phyloP scores from a whole-genome alignment of 1,284 basidiomycete species.

The Boletus chippewaensis region DNA sequence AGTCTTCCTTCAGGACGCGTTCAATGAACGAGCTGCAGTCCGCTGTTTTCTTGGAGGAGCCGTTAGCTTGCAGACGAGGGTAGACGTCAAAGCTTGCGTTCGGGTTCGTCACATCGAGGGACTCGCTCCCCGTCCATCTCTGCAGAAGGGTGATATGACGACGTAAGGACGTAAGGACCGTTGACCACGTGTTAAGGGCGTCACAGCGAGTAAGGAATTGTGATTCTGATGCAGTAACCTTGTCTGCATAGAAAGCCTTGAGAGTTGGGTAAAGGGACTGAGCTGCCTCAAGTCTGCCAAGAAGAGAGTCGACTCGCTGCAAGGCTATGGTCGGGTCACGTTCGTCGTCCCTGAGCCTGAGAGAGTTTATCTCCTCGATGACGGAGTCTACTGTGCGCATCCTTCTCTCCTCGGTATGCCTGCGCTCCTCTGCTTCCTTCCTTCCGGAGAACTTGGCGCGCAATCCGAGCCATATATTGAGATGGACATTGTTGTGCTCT shows the following conservation, averaged over 20 bases:
- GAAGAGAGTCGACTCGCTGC: conserved; percentile 63
- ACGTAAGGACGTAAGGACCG: conserved; percentile 71
- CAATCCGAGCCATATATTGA: conserved; percentile 85
- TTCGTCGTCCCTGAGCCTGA: conserved; percentile 46
- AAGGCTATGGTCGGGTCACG: conserved; percentile 50
- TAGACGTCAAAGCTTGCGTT: conserved; percentile 52
- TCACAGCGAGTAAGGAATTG: conserved; percentile 76
- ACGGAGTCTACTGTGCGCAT: conserved; percentile 75
- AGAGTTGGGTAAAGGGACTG: conserved; percentile 85
- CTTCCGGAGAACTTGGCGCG: conserved; percentile 80
- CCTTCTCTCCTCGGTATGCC: conserved; percentile 76
- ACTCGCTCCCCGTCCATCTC: conserved; percentile 88
- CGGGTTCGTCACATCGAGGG: conserved; percentile 79
- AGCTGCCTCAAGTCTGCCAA: conserved; percentile 78
- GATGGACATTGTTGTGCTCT: conserved; percentile 59
- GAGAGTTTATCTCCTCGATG: conserved; percentile 77
- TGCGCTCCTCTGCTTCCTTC: conserved; percentile 78
- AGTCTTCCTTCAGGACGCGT: conserved; percentile 92
- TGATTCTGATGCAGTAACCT: conserved; percentile 59
- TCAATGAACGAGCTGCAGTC: conserved; percentile 84
- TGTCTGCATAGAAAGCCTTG: conserved; percentile 74
- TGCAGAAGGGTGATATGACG: conserved; percentile 74
- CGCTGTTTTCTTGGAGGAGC: conserved; percentile 38
- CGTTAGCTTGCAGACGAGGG: conserved; percentile 24
- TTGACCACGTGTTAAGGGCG: conserved; percentile 86